A percentile compares a stretch with the other conserved stretches of the same genome.
Conservation (phyloP, 2,329 filamentous ascomycete species). For the Apiospora aurea region DNA sequence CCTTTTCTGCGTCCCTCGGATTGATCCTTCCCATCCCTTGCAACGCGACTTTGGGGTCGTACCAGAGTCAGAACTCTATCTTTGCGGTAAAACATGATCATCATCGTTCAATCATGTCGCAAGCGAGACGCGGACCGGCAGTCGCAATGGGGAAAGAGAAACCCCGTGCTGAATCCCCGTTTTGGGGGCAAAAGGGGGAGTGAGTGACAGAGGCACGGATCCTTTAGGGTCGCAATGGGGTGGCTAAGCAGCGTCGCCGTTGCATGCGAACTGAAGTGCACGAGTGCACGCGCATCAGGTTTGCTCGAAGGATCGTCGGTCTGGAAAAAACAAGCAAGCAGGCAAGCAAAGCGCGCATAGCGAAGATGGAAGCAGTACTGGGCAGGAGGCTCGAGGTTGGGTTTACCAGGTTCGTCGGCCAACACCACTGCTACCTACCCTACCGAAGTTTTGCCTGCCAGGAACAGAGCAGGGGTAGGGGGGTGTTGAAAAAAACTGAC, state of each 20-base stretch:
- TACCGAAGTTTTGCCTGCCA: not conserved
- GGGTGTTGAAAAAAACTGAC: not conserved
- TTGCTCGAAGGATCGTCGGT: not conserved
- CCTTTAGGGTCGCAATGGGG: not conserved
- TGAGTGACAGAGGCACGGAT: not conserved
- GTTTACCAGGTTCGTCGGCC: not conserved
- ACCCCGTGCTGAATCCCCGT: not conserved
- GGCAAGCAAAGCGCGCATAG: not conserved
- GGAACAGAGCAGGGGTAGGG: not conserved
- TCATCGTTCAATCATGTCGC: not conserved
- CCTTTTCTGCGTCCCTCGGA: not conserved
- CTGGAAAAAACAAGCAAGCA: no score
- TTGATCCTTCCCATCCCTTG: not conserved
- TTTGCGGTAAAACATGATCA: not conserved
- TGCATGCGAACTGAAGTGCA: not conserved
- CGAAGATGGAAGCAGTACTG: not conserved
- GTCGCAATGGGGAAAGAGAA: not conserved
- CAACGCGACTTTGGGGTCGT: not conserved
- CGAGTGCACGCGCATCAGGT: not conserved
- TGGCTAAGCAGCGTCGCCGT: not conserved
- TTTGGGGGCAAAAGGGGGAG: not conserved
- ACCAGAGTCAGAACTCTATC: conserved; percentile 11
- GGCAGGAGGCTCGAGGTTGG: not conserved
- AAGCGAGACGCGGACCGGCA: not conserved
- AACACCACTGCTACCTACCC: not conserved